Conservation (phyloP, 163 green algal genomes). For the Prototheca cutis region DNA sequence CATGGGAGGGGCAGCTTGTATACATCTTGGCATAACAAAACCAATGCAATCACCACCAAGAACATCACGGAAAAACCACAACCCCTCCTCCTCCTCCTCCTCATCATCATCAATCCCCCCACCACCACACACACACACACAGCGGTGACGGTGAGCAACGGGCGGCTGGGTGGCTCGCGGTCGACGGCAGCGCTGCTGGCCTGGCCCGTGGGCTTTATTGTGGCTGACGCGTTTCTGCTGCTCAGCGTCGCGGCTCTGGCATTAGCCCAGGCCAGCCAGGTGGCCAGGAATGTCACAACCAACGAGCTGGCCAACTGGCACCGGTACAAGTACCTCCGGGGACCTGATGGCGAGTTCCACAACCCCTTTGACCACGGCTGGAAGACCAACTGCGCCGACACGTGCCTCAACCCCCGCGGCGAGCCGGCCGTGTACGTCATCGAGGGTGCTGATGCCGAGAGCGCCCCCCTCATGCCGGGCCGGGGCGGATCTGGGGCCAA, state of each 20-base stretch:
- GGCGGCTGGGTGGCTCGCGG: no score
- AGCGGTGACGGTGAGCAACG: no score
- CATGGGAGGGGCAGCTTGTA: no score
- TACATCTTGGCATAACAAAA: no score
- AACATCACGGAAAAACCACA: no score
- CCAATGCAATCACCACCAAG: no score
- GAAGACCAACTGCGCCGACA: slow-evolving; percentile 38
- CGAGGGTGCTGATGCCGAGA: not conserved
- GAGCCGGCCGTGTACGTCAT: slow-evolving; percentile 8
- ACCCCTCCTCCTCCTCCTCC: no score
- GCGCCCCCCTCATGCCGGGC: not conserved
- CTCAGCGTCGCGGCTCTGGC: slow-evolving; percentile 63
- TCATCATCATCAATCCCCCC: no score
- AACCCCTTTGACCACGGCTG: slow-evolving; percentile 86
- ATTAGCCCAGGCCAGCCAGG: slow-evolving; percentile 54
- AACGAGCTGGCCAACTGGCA: slow-evolving; percentile 97
- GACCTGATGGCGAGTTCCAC: slow-evolving; percentile 51
- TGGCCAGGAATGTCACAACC: slow-evolving; percentile 87
- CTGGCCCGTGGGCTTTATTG: slow-evolving; percentile 58
- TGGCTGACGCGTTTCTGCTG: slow-evolving; percentile 57
- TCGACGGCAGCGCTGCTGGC: not conserved
- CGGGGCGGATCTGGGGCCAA: not conserved
- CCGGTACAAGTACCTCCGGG: slow-evolving; percentile 82
- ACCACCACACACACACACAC: no score
- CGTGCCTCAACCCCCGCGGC: no score